Evolutionary conservation across 495 filamentous ascomycete species (phyloP), one percentile per base, ranked within the genome.

Genomic region (Bathelium albidoporum): DNA sequence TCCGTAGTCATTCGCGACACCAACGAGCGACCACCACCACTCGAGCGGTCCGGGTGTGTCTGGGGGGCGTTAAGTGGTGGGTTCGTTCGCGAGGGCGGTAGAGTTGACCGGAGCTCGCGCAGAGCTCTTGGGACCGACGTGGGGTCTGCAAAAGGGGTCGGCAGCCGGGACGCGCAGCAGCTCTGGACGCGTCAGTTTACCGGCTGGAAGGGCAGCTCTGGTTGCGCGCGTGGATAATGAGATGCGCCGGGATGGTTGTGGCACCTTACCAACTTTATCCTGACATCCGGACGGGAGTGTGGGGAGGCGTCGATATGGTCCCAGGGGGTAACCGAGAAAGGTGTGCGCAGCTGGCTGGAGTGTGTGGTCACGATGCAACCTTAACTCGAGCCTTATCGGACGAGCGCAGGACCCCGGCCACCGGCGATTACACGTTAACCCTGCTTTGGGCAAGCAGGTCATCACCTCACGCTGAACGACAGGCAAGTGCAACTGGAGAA

Each of bases 351-450:
- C 24, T 29, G 5, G 24, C n/a, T 29, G 5, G 16, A 10, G 49
- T 55, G 24, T 55, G 24, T 55, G 49, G 49, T 55, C 5, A 55
- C 49, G 49, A 55, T 55, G 49, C 49, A 55, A 55, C 49, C 49
- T 55, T 55, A 55, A 28, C 0, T 26, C 16, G 9, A 55, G 22
- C 20, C 49, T 49, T 55, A 55, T 55, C 49, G 49, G 49, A 49
- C 20, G 44, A 49, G 5, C 24, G 49, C 10, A n/a, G 9, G 16
- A 55, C 7, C 49, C 24, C 49, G 34, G 34, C 34, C 5, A 39
- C 34, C 29, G 7, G 2, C 20, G 1, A 12, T 26, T 55, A 9
- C 24, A 9, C 5, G 5, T 16, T 29, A 20, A 55, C 24, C 5
- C 20, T 55, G 49, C 4, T 55, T 55, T 29, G 16, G 49, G 29